Base-by-base conservation (phyloP, 805 yeast species). In the Metschnikowia hibisci region DNA sequence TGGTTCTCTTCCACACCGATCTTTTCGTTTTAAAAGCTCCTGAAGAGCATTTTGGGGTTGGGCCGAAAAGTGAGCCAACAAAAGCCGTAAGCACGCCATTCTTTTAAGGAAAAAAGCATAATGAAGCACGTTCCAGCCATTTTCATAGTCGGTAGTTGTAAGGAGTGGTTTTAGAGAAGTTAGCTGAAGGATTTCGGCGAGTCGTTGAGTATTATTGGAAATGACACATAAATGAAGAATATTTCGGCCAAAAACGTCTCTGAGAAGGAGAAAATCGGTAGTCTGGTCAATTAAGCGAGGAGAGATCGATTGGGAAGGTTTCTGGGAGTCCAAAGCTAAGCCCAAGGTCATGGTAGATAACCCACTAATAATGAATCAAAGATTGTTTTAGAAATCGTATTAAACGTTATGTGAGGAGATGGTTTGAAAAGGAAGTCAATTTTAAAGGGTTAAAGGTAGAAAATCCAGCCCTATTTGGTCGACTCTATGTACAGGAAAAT, bases 121-220 rank as follows among this genome's bases (percentile, higher is more conserved):
- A 60, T 90, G 96, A 23, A 90, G 67, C 20, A 87, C 78, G 33
- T 86, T 84, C 84, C 95, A 89, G 2, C 87, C 84, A 56, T 78
- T 87, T 61, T 89, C 96, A 41, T 67, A 67, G 60, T 90, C 96
- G 2, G 69, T 62, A 0, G 63, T 52, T 2, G 73, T 51, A 41
- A 71, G 31, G 2, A 66, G 46, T n/a, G 42, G 37, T 39, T 80
- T 78, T 16, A 76, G 55, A 13, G 73, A 71, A 7, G 74, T 70
- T 48, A 75, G 73, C 41, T 67, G 69, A 31, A 84, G 60, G 6
- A 84, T 50, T 16, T 66, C 65, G 7, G 62, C 54, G 13, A 85
- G 62, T 20, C 69, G 56, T 43, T 76, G 79, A 37, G 63, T 57
- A 36, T 78, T 66, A 47, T 82, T 79, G 34, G 72, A 50, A 27